A percentile compares a stretch with the other conserved stretches of the same genome.
phyloP scores from a whole-genome alignment of 2,329 filamentous ascomycete species.

The Myrmaecium sp. region DNA sequence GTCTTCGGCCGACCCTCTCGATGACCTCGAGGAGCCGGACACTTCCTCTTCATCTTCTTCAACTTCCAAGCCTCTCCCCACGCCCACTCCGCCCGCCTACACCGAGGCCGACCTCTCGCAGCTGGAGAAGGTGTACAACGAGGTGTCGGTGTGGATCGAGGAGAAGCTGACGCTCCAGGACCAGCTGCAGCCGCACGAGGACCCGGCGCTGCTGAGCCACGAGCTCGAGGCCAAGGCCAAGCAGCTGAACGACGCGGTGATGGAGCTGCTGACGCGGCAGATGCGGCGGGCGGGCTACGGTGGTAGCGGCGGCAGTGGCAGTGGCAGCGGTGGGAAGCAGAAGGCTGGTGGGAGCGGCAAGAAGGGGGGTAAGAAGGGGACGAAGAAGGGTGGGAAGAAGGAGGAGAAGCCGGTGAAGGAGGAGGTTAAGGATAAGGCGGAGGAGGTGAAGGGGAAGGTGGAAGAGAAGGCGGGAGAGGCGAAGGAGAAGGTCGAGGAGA shows the following conservation, averaged over 20 bases:
- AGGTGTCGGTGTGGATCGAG: slow-evolving; percentile 56
- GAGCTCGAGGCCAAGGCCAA: slow-evolving; percentile 54
- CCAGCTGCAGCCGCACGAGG: slow-evolving; percentile 49
- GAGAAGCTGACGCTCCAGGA: slow-evolving; percentile 55
- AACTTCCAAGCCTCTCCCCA: slow-evolving; percentile 13
- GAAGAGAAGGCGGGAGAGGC: slow-evolving; percentile 20
- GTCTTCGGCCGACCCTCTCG: too few relatives aligned
- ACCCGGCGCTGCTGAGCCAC: slow-evolving; percentile 56
- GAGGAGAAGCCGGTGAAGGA: slow-evolving; percentile 14
- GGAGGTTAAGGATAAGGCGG: slow-evolving; percentile 17
- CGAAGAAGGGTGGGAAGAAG: slow-evolving; percentile 19
- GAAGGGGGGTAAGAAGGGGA: slow-evolving; percentile 16
- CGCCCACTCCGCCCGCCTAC: slow-evolving; percentile 38
- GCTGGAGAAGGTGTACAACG: slow-evolving; percentile 45
- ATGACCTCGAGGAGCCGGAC: too few relatives aligned
- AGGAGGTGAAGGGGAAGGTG: slow-evolving; percentile 30
- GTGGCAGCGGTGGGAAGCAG: slow-evolving; percentile 16
- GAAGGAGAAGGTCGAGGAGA: too few relatives aligned
- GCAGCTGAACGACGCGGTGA: slow-evolving; percentile 52
- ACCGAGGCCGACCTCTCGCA: slow-evolving; percentile 52
- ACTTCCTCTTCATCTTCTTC: too few relatives aligned
- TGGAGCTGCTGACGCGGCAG: slow-evolving; percentile 54
- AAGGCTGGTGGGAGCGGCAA: slow-evolving; percentile 28
- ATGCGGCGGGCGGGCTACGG: slow-evolving; percentile 29
- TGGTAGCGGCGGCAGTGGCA: slow-evolving; percentile 7